Evolutionary conservation across 352 stramenopile genomes (phyloP).

Genomic region (Paralagenidium karlingii): DNA sequence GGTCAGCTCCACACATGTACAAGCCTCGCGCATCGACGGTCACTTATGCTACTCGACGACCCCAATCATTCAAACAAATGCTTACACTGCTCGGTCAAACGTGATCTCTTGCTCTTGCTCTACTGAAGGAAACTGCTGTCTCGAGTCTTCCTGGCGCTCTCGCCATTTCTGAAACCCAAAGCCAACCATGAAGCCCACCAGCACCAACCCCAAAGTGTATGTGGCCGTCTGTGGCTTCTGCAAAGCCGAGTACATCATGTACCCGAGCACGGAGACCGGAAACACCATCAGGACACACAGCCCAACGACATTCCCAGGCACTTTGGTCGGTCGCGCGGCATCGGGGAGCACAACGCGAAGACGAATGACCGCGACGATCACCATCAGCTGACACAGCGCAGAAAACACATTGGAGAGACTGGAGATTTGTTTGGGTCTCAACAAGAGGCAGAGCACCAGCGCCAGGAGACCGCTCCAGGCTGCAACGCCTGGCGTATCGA

Average conservation of each 20-base stretch:
- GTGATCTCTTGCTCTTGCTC: no score
- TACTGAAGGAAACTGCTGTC: no score
- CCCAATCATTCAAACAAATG: no score
- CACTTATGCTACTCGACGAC: no score
- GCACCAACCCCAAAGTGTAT: not conserved
- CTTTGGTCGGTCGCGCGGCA: slow-evolving; percentile 48
- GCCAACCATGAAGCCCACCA: not conserved
- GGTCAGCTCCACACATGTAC: no score
- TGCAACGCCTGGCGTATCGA: slow-evolving; percentile 25
- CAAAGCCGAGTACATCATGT: slow-evolving; percentile 5
- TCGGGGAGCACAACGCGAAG: slow-evolving; percentile 62
- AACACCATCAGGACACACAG: slow-evolving; percentile 19
- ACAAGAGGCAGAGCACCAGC: no score
- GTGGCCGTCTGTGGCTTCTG: not conserved
- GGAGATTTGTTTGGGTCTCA: no score
- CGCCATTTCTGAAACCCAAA: no score
- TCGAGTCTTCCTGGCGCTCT: no score
- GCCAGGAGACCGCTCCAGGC: slow-evolving; percentile 23
- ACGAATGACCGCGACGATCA: slow-evolving; percentile 84
- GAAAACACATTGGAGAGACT: slow-evolving; percentile 83
- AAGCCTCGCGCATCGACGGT: no score
- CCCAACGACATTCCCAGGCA: slow-evolving; percentile 23
- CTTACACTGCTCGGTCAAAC: no score
- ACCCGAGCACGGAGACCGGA: slow-evolving; percentile 26
- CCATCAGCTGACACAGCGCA: slow-evolving; percentile 67